Conservation (phyloP, 2,329 filamentous ascomycete species). For the Calonectria pteridis region DNA sequence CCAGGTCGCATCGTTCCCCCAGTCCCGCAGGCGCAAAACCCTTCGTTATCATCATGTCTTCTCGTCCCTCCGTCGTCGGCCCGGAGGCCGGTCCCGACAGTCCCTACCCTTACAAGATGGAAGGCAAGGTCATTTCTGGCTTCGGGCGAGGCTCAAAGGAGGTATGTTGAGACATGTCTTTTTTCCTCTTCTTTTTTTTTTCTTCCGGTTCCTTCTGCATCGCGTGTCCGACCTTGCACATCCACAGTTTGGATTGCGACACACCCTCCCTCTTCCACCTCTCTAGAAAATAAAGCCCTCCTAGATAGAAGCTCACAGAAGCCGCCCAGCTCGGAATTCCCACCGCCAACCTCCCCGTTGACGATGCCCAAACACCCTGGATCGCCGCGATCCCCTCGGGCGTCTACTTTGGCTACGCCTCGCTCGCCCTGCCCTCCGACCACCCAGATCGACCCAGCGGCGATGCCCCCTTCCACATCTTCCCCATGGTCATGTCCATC, state of each 20-base stretch:
- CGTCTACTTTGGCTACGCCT: conserved; percentile 94
- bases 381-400: conserved; percentile 77
- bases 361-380: conserved; percentile 70
- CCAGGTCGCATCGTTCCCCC: background rate
- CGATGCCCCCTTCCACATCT: conserved; percentile 60
- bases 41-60: conserved; percentile 47
- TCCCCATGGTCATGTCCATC: conserved; percentile 92
- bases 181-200: background rate
- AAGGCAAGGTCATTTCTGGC: conserved; percentile 89
- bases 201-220: background rate
- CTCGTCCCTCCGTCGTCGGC: conserved; percentile 79
- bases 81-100: conserved; percentile 77
- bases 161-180: conserved; percentile 59
- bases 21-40: background rate
- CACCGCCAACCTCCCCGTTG: conserved; percentile 90
- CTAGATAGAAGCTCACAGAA: background rate
- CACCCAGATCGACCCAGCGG: conserved; percentile 57
- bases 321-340: conserved; percentile 85
- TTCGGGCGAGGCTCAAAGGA: conserved; percentile 96
- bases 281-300: background rate
- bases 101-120: conserved; percentile 87
- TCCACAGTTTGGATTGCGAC: background rate
- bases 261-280: background rate
- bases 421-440: conserved; percentile 69
- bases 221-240: background rate